phyloP scores from a whole-genome alignment of 176 grass and related monocot genomes.

The Avena sativa region DNA sequence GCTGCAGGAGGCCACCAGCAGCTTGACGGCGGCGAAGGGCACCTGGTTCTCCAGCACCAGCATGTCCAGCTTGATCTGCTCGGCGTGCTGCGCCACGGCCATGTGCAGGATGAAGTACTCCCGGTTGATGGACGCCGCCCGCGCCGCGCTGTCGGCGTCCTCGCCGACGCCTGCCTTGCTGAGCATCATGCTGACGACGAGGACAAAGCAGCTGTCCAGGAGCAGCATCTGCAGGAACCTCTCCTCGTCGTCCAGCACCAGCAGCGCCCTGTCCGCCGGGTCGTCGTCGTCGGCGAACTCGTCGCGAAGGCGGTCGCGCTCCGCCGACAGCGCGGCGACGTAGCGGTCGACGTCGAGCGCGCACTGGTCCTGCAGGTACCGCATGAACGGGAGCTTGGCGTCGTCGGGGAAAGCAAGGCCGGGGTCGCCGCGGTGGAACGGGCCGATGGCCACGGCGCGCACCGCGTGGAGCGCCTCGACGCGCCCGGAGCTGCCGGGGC shows the following conservation, averaged over 20 bases:
- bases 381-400: conserved; percentile 53
- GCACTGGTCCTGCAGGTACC: conserved; percentile 51
- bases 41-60: conserved; percentile 66
- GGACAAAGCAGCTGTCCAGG: conserved; percentile 58
- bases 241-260: conserved; percentile 28
- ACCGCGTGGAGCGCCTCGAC: conserved; percentile 46
- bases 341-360: conserved; percentile 4
- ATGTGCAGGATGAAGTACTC: conserved; percentile 55
- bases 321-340: conserved; percentile 15
- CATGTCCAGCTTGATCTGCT: conserved; percentile 60
- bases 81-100: conserved; percentile 46
- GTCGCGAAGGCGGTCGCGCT: conserved; percentile 40
- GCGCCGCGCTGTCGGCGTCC: conserved; percentile 25
- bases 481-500: conserved; percentile 10
- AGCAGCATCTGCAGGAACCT: conserved; percentile 62
- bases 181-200: conserved; percentile 49
- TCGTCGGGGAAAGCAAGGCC: conserved; percentile 45
- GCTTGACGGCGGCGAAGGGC: conserved; percentile 50
- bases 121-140: conserved; percentile 38
- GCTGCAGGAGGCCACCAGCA: conserved; percentile 43
- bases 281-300: conserved; percentile 36
- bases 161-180: conserved; percentile 22
- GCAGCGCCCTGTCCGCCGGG: neutral
- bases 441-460: conserved; percentile 61
- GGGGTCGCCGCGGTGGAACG: conserved; percentile 45